Evolutionary conservation across 1,284 basidiomycete genomes (phyloP).

Genomic region (Chondrostereum purpureum): DNA sequence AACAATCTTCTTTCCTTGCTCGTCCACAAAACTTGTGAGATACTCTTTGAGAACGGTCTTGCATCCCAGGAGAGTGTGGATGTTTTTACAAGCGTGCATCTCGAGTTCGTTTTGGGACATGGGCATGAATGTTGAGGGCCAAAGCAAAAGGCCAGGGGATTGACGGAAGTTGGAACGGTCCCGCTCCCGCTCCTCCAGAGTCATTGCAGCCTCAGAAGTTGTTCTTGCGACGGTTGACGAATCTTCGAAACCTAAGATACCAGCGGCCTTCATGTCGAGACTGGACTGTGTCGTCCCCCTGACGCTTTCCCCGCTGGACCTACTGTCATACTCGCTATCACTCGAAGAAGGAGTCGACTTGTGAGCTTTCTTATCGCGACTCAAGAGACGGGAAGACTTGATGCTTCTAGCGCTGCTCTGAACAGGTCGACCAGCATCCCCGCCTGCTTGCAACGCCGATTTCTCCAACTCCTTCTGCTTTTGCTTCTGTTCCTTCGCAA

Average conservation of each 20-base stretch:
- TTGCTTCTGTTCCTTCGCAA: not conserved
- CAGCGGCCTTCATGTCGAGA: constrained; percentile 43
- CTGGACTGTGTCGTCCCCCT: constrained; percentile 23
- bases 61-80: constrained; percentile 57
- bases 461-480: not conserved
- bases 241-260: constrained; percentile 33
- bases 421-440: not conserved
- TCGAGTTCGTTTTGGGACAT: constrained; percentile 54
- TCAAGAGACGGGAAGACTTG: not conserved
- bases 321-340: too few relatives aligned
- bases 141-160: constrained; percentile 46
- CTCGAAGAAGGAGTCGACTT: too few relatives aligned
- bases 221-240: not conserved
- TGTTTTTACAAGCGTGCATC: constrained; percentile 60
- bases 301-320: not conserved
- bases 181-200: not conserved
- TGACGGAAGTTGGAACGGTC: constrained; percentile 20
- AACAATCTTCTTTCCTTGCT: constrained; percentile 31
- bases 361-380: not conserved
- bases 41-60: constrained; percentile 50
- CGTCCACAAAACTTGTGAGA: constrained; percentile 33
- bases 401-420: not conserved
- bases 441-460: not conserved
- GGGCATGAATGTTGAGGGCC: constrained; percentile 52
- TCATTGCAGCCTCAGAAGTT: constrained; percentile 4